Evolutionary conservation across 176 grass and related monocot genomes (phyloP), one percentile per base, ranked within the genome.

Genomic region (Aegilops speltoides): DNA sequence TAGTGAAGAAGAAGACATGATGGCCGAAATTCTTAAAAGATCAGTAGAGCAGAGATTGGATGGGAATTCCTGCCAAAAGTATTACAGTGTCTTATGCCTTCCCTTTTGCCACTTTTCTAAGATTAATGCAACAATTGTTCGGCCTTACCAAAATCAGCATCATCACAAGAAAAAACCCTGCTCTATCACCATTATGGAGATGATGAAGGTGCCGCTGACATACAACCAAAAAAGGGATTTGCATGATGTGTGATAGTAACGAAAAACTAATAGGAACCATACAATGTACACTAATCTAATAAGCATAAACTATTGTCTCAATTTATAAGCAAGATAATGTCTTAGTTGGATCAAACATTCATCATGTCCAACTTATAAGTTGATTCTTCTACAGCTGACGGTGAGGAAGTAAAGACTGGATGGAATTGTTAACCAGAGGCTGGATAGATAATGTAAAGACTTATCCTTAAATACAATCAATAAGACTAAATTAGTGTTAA

Each of bases 101-200:
- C 87, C 90, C 74, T 96, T 90, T 82, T 91, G 93, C 97, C 97
- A 96, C 86, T 93, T 96, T 89, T 98, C 94, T 94, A 88, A 96
- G 36, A 96, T 94, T 88, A 98, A 94, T 60, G 92, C 97, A 80
- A 92, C 94, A 92, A 98, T 92, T 60, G 93, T 98, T 83, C 96
- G 88, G 14, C 96, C 96, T 96, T 98, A 89, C 92, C 96, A 88
- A 98, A 89, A 86, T 92, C 96, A 86, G 90, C 96, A 50, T 90
- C 96, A 52, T 98, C 96, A 82, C 93, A 92, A 84, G 96, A 84
- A 80, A 77, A 98, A 98, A 96, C 66, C 93, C 10, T 82, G 92
- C 92, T 89, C 97, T 98, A 79, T 91, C 76, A 87, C 94, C 92
- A 85, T 84, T 87, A 79, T 86, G 90, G 68, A 96, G 89, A 96